These are phyloP conservation scores for Sporothrix curviconia DNA, from an alignment of 2,329 filamentous ascomycete species.

Conservation along the genomic window DNA sequence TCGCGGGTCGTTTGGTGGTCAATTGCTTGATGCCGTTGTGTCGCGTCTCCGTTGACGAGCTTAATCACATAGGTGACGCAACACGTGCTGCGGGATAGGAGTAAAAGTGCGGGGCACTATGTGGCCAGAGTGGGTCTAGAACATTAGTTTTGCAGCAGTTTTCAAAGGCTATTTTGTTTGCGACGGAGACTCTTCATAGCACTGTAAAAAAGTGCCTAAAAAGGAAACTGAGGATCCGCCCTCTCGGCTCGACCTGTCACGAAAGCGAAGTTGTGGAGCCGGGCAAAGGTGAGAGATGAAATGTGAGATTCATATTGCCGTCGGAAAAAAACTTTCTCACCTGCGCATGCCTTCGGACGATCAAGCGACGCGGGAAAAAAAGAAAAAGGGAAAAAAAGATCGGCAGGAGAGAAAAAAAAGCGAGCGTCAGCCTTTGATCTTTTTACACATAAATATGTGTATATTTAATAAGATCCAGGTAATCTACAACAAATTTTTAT, in stretches of 20 bases:
- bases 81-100: neutral
- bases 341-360: neutral
- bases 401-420: neutral
- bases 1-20: no score
- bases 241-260: constrained; percentile 1
- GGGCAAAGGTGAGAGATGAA: neutral
- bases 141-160: neutral
- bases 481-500: no score
- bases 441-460: neutral
- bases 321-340: neutral
- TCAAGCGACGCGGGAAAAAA: neutral
- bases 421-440: neutral
- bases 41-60: no score
- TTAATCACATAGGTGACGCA: neutral
- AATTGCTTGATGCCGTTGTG: neutral
- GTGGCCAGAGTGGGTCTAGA: no score
- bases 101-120: neutral
- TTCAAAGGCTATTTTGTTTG: neutral
- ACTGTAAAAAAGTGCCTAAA: no score
- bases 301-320: no score
- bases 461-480: no score
- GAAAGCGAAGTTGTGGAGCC: neutral
- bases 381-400: no score
- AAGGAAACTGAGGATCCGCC: no score
- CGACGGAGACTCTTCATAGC: neutral